Evolutionary conservation across 768 basidiomycete genomes (phyloP), one percentile per base, ranked within the genome.

Genomic region (Scleroderma bovista): DNA sequence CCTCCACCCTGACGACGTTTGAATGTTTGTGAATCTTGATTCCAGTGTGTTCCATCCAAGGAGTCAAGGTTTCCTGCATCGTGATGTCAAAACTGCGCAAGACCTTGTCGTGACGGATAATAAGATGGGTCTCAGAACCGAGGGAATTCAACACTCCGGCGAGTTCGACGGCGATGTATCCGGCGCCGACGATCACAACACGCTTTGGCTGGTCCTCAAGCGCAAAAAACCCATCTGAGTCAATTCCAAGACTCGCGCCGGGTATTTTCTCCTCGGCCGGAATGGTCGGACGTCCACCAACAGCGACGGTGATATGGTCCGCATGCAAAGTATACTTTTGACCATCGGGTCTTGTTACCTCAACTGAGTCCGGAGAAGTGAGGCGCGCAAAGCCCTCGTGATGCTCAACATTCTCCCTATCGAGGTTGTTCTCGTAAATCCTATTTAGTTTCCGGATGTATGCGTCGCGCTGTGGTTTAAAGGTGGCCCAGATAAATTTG

Each of bases 101-200:
- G 38, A 98, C 90, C 48, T 81, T 86, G 46, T 98, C 90, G 46
- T 84, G 76, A 47, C 96, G 86, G 57, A 97, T 97, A 66, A 97
- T 67, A 57, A 98, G 69, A 64, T 97, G 93, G 8, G 93, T 93
- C 69, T 98, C 92, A 32, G 85, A 79, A 19, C 94, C 93, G 49
- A 96, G 81, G 7, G 89, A 77, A 68, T 97, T 82, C 70, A 99
- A 81, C 48, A 99, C 81, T 17, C 96, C 96, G 5, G 95, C 92
- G 41, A 99, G 82, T 69, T 99, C 96, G 53, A 97, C 90, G 16
- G 93, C 93, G 58, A 99, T 98, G 67, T 99, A 99, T 1, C 96
- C 96, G 13, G 96, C 96, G 41, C 96, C 96, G 38, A 97, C 84
- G 48, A 98, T 86, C 3, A 86, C 94, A 26, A 96, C 93, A 51